Conservation (phyloP, 2,329 filamentous ascomycete species). For the Rhynchosporium agropyri region DNA sequence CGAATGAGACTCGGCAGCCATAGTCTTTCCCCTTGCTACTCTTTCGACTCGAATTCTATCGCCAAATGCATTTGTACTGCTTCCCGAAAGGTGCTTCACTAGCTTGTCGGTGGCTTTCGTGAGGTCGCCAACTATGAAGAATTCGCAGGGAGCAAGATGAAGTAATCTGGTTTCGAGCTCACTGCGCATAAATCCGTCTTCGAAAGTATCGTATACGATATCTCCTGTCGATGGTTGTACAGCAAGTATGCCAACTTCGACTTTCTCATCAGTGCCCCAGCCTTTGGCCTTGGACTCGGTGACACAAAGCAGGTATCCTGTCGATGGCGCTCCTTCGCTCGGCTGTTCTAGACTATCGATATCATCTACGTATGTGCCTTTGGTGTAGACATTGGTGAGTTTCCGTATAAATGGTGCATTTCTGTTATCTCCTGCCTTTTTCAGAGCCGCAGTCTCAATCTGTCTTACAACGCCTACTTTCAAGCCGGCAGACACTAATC, state of each 20-base stretch:
- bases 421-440: conserved; percentile 91
- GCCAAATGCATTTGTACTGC: conserved; percentile 88
- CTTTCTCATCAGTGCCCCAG: conserved; percentile 87
- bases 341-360: conserved; percentile 72
- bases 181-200: conserved; percentile 95
- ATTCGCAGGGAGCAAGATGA: conserved; percentile 94
- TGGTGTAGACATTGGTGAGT: conserved; percentile 95
- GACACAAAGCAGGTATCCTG: conserved; percentile 90
- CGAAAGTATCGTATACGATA: conserved; percentile 93
- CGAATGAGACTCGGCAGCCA: conserved; percentile 81
- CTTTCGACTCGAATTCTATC: conserved; percentile 87
- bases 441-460: conserved; percentile 91
- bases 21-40: conserved; percentile 74
- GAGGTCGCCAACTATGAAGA: conserved; percentile 87
- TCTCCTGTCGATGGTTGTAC: conserved; percentile 96
- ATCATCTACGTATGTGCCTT: conserved; percentile 96
- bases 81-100: conserved; percentile 84
- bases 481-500: conserved; percentile 86
- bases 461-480: conserved; percentile 96
- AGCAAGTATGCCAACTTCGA: conserved; percentile 87
- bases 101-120: conserved; percentile 92
- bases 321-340: conserved; percentile 58
- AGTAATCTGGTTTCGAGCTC: conserved; percentile 95
- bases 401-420: conserved; percentile 91
- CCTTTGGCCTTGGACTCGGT: conserved; percentile 82